Evolutionary conservation across 805 yeast genomes (phyloP), one percentile per base, ranked within the genome.

Genomic region (Diddensiella transvaalensis): DNA sequence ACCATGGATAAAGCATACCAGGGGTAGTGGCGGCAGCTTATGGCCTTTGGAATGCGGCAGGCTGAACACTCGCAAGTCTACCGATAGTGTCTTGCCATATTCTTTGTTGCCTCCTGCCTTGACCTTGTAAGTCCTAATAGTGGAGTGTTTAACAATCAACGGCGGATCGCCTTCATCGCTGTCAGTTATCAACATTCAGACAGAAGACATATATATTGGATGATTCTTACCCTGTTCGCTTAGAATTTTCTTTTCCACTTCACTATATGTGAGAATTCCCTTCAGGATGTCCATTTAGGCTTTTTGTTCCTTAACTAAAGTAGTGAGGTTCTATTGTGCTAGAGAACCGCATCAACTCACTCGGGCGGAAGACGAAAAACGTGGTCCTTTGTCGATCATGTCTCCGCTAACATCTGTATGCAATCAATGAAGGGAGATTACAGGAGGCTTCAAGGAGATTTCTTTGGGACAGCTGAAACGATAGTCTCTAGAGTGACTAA

Each of bases 1-100:
- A 0, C 98, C 98, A 68, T 89, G 97, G 17, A 90, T 61, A 48
- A 88, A 78, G 2, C 87, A 66, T 3, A 85, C 64, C 2, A 82
- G 68, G 0, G 95, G 95, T 36, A 80, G 50, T 3, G 48, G 46
- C 1, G 66, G 67, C 24, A 65, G 46, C 46, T 61, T 57, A 42
- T 56, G 49, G 15, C 52, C 60, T 23, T 61, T 57, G 36, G 56
- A 56, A 26, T 64, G 57, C 1, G 66, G 69, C 15, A 63, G 50
- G 13, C 37, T 39, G 29, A 60, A 41, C 5, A 50, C 49, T 18
- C 63, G 47, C 4, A 60, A 44, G 6, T 45, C 37, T 18, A 53
- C 38, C 19, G 51, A 17, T 13, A 35, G 13, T 8, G 15, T 8
- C 38, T 35, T 35, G 18, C 21, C 21, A n/a, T 35, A n/a, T 19